A percentile compares a stretch with the other conserved stretches of the same genome.
phyloP scores from a whole-genome alignment of 495 filamentous ascomycete species.

The Penicillium salamii region DNA sequence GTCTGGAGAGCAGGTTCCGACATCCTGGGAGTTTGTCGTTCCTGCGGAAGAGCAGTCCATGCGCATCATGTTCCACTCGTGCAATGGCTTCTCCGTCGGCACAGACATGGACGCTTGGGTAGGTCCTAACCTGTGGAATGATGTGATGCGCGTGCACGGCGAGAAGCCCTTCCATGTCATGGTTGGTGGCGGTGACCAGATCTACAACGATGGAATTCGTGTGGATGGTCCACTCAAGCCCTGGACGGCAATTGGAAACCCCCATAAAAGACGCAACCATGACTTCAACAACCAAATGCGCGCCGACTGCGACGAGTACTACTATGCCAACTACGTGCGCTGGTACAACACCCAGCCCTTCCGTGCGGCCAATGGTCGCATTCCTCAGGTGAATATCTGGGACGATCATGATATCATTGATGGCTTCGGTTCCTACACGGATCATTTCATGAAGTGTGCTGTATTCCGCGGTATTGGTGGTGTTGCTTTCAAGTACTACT shows the following conservation, averaged over 20 bases:
- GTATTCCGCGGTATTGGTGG: constrained; percentile 92
- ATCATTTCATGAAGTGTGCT: constrained; percentile 88
- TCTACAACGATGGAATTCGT: constrained; percentile 89
- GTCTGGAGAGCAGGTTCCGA: constrained; percentile 35
- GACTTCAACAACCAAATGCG: constrained; percentile 73
- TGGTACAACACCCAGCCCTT: constrained; percentile 90
- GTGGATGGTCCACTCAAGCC: constrained; percentile 72
- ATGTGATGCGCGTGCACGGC: constrained; percentile 69
- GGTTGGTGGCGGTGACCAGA: constrained; percentile 93
- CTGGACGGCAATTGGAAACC: constrained; percentile 82
- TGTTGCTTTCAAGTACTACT: constrained; percentile 84
- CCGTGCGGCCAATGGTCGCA: constrained; percentile 76
- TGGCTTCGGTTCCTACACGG: constrained; percentile 88
- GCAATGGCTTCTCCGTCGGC: constrained; percentile 93
- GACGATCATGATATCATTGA: constrained; percentile 93
- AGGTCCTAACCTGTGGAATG: constrained; percentile 85
- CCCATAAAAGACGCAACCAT: constrained; percentile 73
- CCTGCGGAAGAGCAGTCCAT: constrained; percentile 80
- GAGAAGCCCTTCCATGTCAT: constrained; percentile 87
- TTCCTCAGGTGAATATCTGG: constrained; percentile 93
- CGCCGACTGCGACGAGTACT: constrained; percentile 80
- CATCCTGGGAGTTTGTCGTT: constrained; percentile 61
- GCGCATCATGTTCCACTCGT: constrained; percentile 94
- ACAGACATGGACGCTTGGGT: constrained; percentile 83
- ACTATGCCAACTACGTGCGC: constrained; percentile 80